Evolutionary conservation across 169 alveolate species (phyloP).

Genomic region (Babesia ovata): DNA sequence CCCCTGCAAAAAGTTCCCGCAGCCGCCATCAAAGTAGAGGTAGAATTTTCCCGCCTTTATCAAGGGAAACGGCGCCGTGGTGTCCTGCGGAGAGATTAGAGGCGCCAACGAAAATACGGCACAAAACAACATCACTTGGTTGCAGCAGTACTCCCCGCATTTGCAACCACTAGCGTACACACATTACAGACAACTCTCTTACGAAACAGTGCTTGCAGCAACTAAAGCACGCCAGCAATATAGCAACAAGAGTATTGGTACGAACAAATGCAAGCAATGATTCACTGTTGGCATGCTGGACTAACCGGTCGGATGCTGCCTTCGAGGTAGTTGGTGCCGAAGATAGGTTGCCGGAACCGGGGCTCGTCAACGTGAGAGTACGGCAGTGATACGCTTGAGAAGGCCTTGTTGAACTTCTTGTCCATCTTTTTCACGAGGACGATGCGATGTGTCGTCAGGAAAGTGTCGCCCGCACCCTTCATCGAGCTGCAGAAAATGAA

Average conservation of each 20-base stretch:
- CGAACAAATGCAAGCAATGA: too few species aligned
- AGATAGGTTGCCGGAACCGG: constrained; percentile 58
- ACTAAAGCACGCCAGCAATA: too few species aligned
- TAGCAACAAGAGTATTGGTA: too few species aligned
- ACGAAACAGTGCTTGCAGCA: too few species aligned
- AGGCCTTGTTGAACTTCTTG: constrained; percentile 32
- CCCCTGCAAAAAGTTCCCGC: constrained; percentile 36
- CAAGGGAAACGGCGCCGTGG: constrained; percentile 27
- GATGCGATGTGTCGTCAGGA: constrained; percentile 62
- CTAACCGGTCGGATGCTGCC: constrained; percentile 56
- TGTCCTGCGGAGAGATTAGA: constrained; percentile 19
- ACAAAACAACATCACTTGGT: background rate
- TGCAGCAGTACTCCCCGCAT: too few species aligned
- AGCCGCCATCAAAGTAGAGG: constrained; percentile 38
- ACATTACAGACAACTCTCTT: too few species aligned
- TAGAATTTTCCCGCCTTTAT: constrained; percentile 27
- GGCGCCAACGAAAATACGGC: background rate
- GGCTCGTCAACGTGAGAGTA: constrained; percentile 55
- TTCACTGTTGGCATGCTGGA: background rate
- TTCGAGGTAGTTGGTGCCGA: constrained; percentile 44
- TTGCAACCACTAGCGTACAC: too few species aligned
- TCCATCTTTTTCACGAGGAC: constrained; percentile 57
- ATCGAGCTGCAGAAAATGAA: constrained; percentile 9
- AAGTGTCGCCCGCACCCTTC: constrained; percentile 51
- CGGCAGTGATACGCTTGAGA: constrained; percentile 62